phyloP scores from a whole-genome alignment of 106 monocot genomes.

The Narthecium ossifragum region DNA sequence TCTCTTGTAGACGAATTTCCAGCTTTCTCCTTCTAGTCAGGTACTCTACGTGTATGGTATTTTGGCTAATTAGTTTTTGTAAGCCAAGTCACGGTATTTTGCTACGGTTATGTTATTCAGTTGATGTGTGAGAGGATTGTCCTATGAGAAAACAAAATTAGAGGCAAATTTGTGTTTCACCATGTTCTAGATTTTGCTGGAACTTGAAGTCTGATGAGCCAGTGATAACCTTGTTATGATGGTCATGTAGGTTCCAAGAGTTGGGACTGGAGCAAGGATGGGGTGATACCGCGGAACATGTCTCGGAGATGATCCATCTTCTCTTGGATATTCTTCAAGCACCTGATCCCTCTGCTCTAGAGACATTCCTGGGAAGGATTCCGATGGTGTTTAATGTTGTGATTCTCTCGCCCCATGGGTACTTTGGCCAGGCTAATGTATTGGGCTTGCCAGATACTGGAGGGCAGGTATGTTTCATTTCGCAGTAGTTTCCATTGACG shows the following conservation, averaged over 20 bases:
- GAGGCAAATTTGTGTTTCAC: too few species aligned
- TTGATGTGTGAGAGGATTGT: too few species aligned
- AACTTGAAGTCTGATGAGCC: too few species aligned
- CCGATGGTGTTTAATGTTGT: constrained; percentile 97
- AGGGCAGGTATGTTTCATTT: constrained; percentile 81
- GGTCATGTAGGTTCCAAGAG: constrained; percentile 63
- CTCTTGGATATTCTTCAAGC: constrained; percentile 91
- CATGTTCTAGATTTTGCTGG: too few species aligned
- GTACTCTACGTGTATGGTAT: too few species aligned
- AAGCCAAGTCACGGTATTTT: too few species aligned
- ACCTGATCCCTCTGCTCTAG: constrained; percentile 71
- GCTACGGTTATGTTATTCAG: too few species aligned
- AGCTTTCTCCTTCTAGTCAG: too few species aligned
- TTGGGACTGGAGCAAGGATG: constrained; percentile 92
- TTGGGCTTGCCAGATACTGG: constrained; percentile 91
- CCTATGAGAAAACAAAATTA: too few species aligned
- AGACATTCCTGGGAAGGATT: constrained; percentile 77
- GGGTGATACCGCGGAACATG: constrained; percentile 69
- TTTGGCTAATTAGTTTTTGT: too few species aligned
- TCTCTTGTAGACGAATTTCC: too few species aligned
- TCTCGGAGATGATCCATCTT: constrained; percentile 82
- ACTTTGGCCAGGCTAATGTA: constrained; percentile 92
- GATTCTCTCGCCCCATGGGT: constrained; percentile 89
- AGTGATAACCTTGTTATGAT: constrained; percentile 2
- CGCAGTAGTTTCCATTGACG: background rate